These are phyloP conservation scores for Agroathelia rolfsii DNA, from an alignment of 1,284 basidiomycete species.

Conservation along the genomic window DNA sequence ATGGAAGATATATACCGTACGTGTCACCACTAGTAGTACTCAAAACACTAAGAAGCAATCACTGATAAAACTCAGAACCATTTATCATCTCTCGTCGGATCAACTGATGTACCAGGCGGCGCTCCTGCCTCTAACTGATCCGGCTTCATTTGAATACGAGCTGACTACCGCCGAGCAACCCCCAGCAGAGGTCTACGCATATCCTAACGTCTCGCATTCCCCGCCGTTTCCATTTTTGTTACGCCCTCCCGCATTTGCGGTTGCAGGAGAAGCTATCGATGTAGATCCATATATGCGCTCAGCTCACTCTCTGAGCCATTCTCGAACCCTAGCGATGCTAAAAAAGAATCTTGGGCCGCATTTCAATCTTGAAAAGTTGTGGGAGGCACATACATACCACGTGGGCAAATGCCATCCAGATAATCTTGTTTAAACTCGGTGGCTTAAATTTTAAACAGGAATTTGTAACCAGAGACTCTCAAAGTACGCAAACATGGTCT, in stretches of 20 bases:
- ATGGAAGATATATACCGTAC: slow-evolving; percentile 23
- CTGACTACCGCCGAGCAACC: slow-evolving; percentile 19
- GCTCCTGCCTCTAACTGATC: slow-evolving; percentile 20
- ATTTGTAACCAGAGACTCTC: slow-evolving; percentile 30
- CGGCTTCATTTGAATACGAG: slow-evolving; percentile 16
- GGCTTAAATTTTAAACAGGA: slow-evolving; percentile 20
- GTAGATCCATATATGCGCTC: slow-evolving; percentile 28
- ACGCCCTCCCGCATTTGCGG: slow-evolving; percentile 23
- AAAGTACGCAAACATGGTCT: slow-evolving; percentile 19
- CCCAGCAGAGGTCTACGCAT: slow-evolving; percentile 25
- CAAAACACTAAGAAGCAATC: background rate
- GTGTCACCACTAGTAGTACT: slow-evolving; percentile 4
- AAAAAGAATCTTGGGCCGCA: slow-evolving; percentile 31
- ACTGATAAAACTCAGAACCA: slow-evolving; percentile 16
- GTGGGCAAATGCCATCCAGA: slow-evolving; percentile 14
- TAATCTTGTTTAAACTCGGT: background rate
- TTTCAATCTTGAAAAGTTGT: slow-evolving; percentile 32
- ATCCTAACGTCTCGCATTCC: slow-evolving; percentile 24
- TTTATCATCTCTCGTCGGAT: slow-evolving; percentile 28
- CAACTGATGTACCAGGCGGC: slow-evolving; percentile 29
- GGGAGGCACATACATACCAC: slow-evolving; percentile 35
- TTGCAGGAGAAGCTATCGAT: slow-evolving; percentile 14
- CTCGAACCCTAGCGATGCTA: slow-evolving; percentile 29
- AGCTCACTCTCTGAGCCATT: slow-evolving; percentile 31
- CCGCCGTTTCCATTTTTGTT: slow-evolving; percentile 31